phyloP scores from a whole-genome alignment of 805 yeast genomes.

The Dipodascus geniculatus region DNA sequence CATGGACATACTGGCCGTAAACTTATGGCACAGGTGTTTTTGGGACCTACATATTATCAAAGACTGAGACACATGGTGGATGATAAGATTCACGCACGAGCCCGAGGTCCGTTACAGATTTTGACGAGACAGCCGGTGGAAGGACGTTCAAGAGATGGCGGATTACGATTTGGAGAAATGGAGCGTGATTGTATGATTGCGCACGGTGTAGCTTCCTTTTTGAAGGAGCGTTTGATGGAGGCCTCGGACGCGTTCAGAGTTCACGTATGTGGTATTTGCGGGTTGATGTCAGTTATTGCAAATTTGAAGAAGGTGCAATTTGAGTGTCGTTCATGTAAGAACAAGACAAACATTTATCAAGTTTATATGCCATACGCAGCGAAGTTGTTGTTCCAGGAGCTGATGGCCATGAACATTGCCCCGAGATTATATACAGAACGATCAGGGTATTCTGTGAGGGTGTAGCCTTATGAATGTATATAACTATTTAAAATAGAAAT shows the following conservation, averaged over 20 bases:
- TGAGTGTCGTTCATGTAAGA: constrained; percentile 97
- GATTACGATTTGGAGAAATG: constrained; percentile 98
- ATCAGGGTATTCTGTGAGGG: constrained; percentile 32
- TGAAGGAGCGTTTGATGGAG: constrained; percentile 96
- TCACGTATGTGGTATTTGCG: constrained; percentile 97
- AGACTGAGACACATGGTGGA: constrained; percentile 98
- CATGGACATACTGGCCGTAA: constrained; percentile 98
- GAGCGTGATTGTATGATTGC: constrained; percentile 99
- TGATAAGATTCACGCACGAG: constrained; percentile 97
- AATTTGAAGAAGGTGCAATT: constrained; percentile 94
- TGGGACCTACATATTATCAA: constrained; percentile 99
- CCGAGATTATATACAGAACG: constrained; percentile 96
- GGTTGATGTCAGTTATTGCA: constrained; percentile 95
- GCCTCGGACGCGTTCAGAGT: constrained; percentile 98
- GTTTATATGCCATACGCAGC: constrained; percentile 98
- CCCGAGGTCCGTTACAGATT: constrained; percentile 97
- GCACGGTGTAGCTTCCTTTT: constrained; percentile 97
- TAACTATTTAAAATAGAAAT: too few species aligned
- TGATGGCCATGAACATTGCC: constrained; percentile 98
- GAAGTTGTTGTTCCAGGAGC: constrained; percentile 92
- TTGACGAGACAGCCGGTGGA: constrained; percentile 97
- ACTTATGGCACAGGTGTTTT: constrained; percentile 94
- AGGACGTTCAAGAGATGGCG: constrained; percentile 99
- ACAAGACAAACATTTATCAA: constrained; percentile 96
- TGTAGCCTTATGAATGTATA: not conserved